These are phyloP conservation scores for Lanmaoa pseudosensibilis DNA, from an alignment of 768 basidiomycete genomes.

Conservation along the genomic window DNA sequence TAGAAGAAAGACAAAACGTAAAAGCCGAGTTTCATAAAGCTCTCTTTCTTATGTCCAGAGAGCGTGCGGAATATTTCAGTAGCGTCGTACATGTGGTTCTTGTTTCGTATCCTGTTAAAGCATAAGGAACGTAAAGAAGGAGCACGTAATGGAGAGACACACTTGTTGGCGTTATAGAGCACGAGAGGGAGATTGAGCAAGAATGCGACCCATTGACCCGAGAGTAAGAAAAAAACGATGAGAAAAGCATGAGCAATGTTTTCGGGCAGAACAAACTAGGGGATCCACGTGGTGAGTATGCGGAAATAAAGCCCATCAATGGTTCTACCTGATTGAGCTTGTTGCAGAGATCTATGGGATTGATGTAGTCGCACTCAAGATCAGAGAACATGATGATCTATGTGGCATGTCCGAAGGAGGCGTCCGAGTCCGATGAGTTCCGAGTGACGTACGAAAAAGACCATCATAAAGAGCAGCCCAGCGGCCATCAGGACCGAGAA, in stretches of 20 bases:
- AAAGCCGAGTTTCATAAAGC: slow-evolving; percentile 92
- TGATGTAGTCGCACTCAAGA: slow-evolving; percentile 99
- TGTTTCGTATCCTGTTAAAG: slow-evolving; percentile 73
- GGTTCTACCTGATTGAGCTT: slow-evolving; percentile 89
- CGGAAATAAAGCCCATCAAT: neutral
- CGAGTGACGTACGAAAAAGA: slow-evolving; percentile 85
- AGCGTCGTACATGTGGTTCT: slow-evolving; percentile 98
- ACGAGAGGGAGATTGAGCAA: slow-evolving; percentile 87
- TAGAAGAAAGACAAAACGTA: slow-evolving; percentile 91
- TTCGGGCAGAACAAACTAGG: slow-evolving; percentile 96
- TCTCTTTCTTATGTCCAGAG: slow-evolving; percentile 92
- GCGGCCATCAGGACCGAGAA: slow-evolving; percentile 96
- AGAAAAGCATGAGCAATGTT: slow-evolving; percentile 94
- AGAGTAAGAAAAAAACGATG: slow-evolving; percentile 85
- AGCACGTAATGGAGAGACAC: slow-evolving; percentile 32
- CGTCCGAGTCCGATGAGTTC: neutral
- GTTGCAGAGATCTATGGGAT: slow-evolving; percentile 99
- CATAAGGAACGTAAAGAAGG: neutral
- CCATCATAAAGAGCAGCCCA: slow-evolving; percentile 95
- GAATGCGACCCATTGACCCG: slow-evolving; percentile 94
- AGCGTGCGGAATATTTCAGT: slow-evolving; percentile 98
- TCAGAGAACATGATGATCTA: slow-evolving; percentile 99
- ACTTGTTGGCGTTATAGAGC: slow-evolving; percentile 94
- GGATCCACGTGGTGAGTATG: neutral
- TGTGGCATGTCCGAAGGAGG: neutral